Conservation (phyloP, 192 early-diverging fungal genomes). For the Chytriomyces hyalinus region DNA sequence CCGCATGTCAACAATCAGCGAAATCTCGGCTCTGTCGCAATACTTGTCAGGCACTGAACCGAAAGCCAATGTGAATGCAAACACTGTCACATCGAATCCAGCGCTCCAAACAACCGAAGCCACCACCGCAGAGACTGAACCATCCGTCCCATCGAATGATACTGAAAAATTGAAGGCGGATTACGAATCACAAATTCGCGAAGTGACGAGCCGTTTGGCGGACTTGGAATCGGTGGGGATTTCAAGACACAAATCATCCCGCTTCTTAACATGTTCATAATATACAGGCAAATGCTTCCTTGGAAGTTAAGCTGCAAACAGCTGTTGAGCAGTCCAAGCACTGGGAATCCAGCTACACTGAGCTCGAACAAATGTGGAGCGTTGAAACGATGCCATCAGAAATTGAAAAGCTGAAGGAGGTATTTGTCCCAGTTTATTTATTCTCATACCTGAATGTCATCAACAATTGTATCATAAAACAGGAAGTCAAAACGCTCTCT, state of each 20-base stretch:
- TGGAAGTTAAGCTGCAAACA: background rate
- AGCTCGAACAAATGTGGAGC: conserved; percentile 11
- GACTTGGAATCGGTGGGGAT: background rate
- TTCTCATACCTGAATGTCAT: too few species aligned
- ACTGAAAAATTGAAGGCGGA: background rate
- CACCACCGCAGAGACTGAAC: background rate
- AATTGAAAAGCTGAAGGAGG: background rate
- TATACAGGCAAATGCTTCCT: background rate
- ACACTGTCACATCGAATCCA: background rate
- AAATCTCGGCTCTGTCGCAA: background rate
- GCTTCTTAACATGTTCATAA: too few species aligned
- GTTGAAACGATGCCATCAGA: background rate
- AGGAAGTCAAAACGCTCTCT: too few species aligned
- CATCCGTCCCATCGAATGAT: background rate
- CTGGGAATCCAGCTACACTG: too few species aligned
- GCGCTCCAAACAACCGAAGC: background rate
- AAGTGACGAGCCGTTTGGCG: background rate
- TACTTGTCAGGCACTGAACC: background rate
- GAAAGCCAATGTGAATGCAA: background rate
- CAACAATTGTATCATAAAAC: too few species aligned
- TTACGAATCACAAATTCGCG: background rate
- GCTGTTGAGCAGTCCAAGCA: background rate
- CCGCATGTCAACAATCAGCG: background rate
- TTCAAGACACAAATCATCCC: too few species aligned
- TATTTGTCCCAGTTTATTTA: too few species aligned